Conservation (phyloP, 345 rosid genomes). For the Eucalyptus virginea region DNA sequence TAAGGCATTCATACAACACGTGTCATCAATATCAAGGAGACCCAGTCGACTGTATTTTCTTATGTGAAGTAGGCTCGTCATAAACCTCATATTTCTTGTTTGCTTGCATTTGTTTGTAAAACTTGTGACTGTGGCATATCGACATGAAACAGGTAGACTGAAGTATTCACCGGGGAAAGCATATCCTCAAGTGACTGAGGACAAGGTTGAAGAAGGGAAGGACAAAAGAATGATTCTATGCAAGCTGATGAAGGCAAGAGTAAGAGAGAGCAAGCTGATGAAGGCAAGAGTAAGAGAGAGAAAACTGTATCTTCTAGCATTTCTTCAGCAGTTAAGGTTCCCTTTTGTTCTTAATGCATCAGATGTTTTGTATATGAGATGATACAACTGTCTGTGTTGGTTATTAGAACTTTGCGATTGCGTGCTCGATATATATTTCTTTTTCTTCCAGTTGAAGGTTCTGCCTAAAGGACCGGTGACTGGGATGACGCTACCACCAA, state of each 20-base stretch:
- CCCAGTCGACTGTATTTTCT: too few species aligned
- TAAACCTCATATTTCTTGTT: neutral
- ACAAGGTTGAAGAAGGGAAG: conserved; percentile 24
- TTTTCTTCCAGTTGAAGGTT: neutral
- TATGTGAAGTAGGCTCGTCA: too few species aligned
- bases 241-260: conserved; percentile 26
- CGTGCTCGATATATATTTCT: neutral
- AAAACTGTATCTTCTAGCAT: conserved; percentile 19
- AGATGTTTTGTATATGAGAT: neutral
- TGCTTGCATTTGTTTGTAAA: neutral
- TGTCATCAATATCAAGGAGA: too few species aligned
- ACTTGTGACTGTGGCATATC: neutral
- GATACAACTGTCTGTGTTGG: neutral
- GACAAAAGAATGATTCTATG: conserved; percentile 7
- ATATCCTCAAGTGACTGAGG: conserved; percentile 15
- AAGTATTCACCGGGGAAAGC: conserved; percentile 30
- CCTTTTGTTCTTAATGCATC: neutral
- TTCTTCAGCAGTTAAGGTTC: conserved; percentile 40
- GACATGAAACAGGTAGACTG: conserved; percentile 2
- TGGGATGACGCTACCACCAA: conserved; percentile 19
- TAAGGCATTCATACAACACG: too few species aligned
- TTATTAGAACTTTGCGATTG: neutral
- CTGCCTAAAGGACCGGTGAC: neutral
- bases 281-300: too few species aligned
- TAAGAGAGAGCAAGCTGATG: too few species aligned